These are phyloP conservation scores for Aquilaria agallochum DNA, from an alignment of 441 rosid species.

Conservation along the genomic window DNA sequence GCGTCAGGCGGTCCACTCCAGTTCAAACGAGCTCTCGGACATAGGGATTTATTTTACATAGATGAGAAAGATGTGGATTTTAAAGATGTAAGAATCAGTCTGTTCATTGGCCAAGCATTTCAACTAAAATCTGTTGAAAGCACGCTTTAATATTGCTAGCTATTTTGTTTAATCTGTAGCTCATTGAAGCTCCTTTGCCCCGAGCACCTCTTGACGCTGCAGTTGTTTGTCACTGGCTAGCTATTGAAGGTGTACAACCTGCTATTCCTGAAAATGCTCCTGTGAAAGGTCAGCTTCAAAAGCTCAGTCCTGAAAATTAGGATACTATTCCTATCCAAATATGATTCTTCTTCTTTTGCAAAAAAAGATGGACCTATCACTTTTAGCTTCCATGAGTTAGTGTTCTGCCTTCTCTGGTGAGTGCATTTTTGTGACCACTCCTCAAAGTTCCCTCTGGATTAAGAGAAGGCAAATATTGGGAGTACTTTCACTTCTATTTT, in stretches of 20 bases:
- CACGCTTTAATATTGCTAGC: conserved; percentile 11
- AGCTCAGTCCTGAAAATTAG: conserved; percentile 2
- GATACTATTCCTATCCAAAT: no score
- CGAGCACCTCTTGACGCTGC: conserved; percentile 89
- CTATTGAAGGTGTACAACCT: conserved; percentile 96
- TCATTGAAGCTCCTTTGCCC: conserved; percentile 97
- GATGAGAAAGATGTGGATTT: conserved; percentile 92
- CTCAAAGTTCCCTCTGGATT: conserved; percentile 1
- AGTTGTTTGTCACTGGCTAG: conserved; percentile 89
- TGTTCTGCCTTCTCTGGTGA: no score
- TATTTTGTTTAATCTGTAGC: conserved; percentile 37
- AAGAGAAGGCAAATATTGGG: neutral
- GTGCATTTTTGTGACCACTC: neutral
- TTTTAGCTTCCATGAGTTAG: no score
- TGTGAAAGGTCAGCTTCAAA: conserved; percentile 53
- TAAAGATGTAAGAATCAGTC: conserved; percentile 67
- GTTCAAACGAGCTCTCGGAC: conserved; percentile 84
- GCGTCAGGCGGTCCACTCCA: conserved; percentile 70
- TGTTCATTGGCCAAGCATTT: conserved; percentile 4
- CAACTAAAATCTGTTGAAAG: neutral
- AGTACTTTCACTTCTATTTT: neutral
- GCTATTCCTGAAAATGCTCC: conserved; percentile 96
- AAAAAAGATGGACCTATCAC: no score
- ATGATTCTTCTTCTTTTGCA: no score
- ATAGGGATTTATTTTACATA: conserved; percentile 79